Evolutionary conservation across 2,329 filamentous ascomycete species (phyloP), one percentile per base, ranked within the genome.

Genomic region (Aspergillus ochraceoroseus): DNA sequence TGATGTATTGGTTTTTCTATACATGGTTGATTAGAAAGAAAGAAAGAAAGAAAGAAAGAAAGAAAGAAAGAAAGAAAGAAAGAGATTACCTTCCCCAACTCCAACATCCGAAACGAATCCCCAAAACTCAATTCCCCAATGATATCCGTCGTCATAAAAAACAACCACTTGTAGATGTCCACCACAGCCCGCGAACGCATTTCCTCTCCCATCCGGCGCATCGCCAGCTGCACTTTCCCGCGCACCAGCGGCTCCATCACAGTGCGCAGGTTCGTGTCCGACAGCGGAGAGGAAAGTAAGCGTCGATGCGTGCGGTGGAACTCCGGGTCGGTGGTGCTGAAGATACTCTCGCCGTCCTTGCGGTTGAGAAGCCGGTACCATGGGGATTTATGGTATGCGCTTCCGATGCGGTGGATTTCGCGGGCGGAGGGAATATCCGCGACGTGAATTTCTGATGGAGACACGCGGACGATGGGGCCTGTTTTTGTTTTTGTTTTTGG

Each of bases 81-180:
- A 7, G 8, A 15, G 14, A 13, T 19, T 18, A 31, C 29, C 66
- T 71, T 55, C 9, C 72, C 73, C 3, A 55, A 53, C 38, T 79
- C 73, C 4, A 80, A 53, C 61, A 72, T 71, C 0, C 59, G 55
- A 41, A 79, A 77, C 0, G 73, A 73, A 12, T 77, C 67, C 0
- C 76, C 75, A 54, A 79, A 79, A 1, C 61, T 68, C 4, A 79
- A 55, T 35, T 76, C 66, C 0, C 68, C 72, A 36, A 78, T 73
- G 1, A 75, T 57, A 50, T 79, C 76, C 0, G 74, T 75, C 0
- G 74, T 58, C 64, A 77, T 69, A 33, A 74, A 76, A 3, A 69
- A 53, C 61, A 65, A 74, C 75, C 75, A 79, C 40, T 76, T 75
- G 40, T 67, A 64, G 0, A 78, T 56, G 46, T 79, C 73, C 0